These are phyloP conservation scores for Pseudocercospora vitis DNA, from an alignment of 2,329 filamentous ascomycete species.

Conservation along the genomic window DNA sequence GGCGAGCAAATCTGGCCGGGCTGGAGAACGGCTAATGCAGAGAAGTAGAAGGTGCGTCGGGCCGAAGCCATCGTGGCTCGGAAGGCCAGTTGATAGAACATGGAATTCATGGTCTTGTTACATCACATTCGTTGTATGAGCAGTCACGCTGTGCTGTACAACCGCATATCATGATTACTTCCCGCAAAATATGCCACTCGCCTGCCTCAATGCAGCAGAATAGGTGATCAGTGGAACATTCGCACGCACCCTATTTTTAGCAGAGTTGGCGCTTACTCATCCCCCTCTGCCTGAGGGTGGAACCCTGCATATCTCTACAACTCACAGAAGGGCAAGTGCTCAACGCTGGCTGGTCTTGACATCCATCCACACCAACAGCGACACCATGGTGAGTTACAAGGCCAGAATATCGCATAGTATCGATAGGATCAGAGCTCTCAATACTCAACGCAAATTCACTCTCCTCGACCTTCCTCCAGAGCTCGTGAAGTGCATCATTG, in stretches of 20 bases:
- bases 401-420: constrained; percentile 12
- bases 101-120: too few species aligned
- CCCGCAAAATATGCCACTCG: too few species aligned
- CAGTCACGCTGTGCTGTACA: too few species aligned
- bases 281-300: too few species aligned
- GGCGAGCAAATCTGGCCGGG: constrained; percentile 70
- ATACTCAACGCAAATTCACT: constrained; percentile 21
- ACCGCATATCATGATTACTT: too few species aligned
- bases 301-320: too few species aligned
- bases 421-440: constrained; percentile 19
- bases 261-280: too few species aligned
- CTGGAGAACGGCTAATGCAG: not conserved
- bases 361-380: not conserved
- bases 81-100: too few species aligned
- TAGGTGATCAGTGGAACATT: too few species aligned
- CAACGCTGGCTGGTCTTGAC: not conserved
- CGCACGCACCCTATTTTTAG: too few species aligned
- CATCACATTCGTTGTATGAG: too few species aligned
- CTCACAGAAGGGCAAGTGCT: not conserved
- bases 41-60: not conserved
- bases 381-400: constrained; percentile 17
- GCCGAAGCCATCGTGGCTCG: not conserved
- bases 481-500: constrained; percentile 26
- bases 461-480: constrained; percentile 29
- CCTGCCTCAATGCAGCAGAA: too few species aligned